A percentile compares a stretch with the other conserved stretches of the same genome.
Evolutionary conservation across 495 filamentous ascomycete species (phyloP).

Genomic region (Collariella sp.): DNA sequence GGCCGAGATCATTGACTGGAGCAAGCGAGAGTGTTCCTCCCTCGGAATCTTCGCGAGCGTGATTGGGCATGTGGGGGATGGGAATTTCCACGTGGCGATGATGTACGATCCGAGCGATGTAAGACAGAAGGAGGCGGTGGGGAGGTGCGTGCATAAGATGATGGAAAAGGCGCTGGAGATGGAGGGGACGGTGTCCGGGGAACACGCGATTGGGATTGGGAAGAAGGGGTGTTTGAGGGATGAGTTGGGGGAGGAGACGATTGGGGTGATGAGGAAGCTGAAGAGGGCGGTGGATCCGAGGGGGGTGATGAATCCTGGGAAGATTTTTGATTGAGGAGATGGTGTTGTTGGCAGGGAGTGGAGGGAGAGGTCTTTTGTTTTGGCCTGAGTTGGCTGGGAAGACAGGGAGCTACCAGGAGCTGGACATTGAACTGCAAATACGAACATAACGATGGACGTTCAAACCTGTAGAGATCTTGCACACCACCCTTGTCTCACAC

Average conservation of each 20-base stretch:
- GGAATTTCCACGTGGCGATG: constrained; percentile 32
- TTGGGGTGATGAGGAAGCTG: constrained; percentile 26
- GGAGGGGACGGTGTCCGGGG: constrained; percentile 32
- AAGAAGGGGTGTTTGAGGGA: constrained; percentile 27
- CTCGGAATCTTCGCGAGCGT: constrained; percentile 61
- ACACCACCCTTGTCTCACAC: too few relatives aligned
- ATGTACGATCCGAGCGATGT: constrained; percentile 23
- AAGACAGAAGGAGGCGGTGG: constrained; percentile 18
- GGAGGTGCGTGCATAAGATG: constrained; percentile 21
- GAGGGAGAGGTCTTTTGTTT: not conserved
- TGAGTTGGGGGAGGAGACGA: constrained; percentile 25
- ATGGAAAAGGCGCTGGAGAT: constrained; percentile 29
- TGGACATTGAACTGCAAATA: too few relatives aligned
- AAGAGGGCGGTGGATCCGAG: constrained; percentile 27
- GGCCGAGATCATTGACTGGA: constrained; percentile 58
- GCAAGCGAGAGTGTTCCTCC: constrained; percentile 53
- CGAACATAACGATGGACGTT: too few relatives aligned
- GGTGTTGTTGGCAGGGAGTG: not conserved
- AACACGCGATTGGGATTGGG: constrained; percentile 32
- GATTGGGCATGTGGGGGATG: constrained; percentile 62
- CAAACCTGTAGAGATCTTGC: too few relatives aligned
- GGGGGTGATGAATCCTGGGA: constrained; percentile 33
- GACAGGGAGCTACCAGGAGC: too few relatives aligned
- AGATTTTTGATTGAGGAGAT: constrained; percentile 24
- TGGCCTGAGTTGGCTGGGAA: too few relatives aligned